phyloP scores from a whole-genome alignment of 1,139 yeast species.

The Zygotorulaspora mrakii region DNA sequence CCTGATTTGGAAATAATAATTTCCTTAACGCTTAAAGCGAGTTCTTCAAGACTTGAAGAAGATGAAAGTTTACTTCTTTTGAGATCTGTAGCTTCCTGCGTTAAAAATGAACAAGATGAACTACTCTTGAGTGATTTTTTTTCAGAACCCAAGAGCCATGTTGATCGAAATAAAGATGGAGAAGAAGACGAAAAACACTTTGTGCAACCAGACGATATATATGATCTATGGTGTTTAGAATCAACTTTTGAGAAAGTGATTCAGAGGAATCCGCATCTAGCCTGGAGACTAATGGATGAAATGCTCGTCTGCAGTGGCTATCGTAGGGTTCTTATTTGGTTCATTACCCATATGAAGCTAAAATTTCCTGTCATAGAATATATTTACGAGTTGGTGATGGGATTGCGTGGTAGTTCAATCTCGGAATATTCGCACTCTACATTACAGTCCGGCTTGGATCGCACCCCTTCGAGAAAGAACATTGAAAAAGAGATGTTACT shows the following conservation, averaged over 20 bases:
- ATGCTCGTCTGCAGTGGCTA: slow-evolving; percentile 62
- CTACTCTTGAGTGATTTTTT: slow-evolving; percentile 24
- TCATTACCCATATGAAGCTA: slow-evolving; percentile 53
- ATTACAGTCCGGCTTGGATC: no score
- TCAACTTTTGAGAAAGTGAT: slow-evolving; percentile 44
- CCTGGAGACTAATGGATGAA: slow-evolving; percentile 60
- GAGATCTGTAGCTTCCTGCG: slow-evolving; percentile 49
- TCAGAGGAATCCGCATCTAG: slow-evolving; percentile 43
- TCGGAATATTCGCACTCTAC: no score
- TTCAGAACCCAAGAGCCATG: slow-evolving; percentile 7
- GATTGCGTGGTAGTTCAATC: slow-evolving; percentile 45
- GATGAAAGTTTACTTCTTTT: slow-evolving; percentile 31
- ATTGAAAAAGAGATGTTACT: neutral
- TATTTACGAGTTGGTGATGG: slow-evolving; percentile 56
- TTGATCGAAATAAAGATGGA: slow-evolving; percentile 6
- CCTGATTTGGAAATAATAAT: slow-evolving; percentile 17
- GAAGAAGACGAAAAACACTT: slow-evolving; percentile 18
- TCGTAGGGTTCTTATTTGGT: slow-evolving; percentile 63
- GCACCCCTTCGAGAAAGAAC: no score
- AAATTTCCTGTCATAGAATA: slow-evolving; percentile 57
- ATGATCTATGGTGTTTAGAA: slow-evolving; percentile 44
- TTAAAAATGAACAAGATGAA: slow-evolving; percentile 42
- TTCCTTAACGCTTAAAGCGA: slow-evolving; percentile 32
- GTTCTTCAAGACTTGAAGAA: slow-evolving; percentile 41
- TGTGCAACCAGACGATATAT: slow-evolving; percentile 50